These are phyloP conservation scores for Coleophoma crateriformis DNA, from an alignment of 2,329 filamentous ascomycete species.

Conservation along the genomic window DNA sequence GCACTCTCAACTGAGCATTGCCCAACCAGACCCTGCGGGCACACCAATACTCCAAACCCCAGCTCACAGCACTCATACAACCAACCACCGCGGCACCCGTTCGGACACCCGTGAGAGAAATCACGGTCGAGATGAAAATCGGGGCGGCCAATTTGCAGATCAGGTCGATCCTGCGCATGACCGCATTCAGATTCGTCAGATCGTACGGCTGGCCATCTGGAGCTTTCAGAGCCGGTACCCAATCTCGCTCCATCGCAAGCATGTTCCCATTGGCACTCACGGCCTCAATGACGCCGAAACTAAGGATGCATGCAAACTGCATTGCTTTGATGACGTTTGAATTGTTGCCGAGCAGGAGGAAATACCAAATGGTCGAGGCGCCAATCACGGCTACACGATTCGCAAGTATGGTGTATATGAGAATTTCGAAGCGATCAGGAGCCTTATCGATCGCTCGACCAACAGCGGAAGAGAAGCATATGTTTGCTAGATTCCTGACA, in stretches of 20 bases:
- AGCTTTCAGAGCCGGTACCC: constrained; percentile 32
- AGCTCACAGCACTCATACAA: constrained; percentile 34
- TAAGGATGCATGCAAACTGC: constrained; percentile 29
- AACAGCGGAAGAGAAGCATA: constrained; percentile 34
- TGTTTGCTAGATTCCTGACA: constrained; percentile 30
- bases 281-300: constrained; percentile 34
- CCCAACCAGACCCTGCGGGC: constrained; percentile 34
- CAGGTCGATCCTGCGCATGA: constrained; percentile 52
- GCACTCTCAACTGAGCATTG: constrained; percentile 20
- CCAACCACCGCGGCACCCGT: constrained; percentile 41
- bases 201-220: constrained; percentile 28
- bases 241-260: constrained; percentile 42
- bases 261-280: constrained; percentile 36
- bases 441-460: constrained; percentile 36
- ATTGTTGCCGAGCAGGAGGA: constrained; percentile 17
- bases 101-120: constrained; percentile 33
- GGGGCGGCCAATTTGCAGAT: constrained; percentile 51
- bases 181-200: constrained; percentile 40
- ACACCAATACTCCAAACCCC: constrained; percentile 32
- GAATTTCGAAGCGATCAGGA: constrained; percentile 32
- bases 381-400: constrained; percentile 34
- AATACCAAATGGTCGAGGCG: constrained; percentile 33
- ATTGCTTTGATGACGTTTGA: constrained; percentile 1
- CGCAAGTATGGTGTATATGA: constrained; percentile 34
- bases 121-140: constrained; percentile 41